Base-by-base conservation (phyloP, 2,329 filamentous ascomycete species). In the Alternaria ethzedia region DNA sequence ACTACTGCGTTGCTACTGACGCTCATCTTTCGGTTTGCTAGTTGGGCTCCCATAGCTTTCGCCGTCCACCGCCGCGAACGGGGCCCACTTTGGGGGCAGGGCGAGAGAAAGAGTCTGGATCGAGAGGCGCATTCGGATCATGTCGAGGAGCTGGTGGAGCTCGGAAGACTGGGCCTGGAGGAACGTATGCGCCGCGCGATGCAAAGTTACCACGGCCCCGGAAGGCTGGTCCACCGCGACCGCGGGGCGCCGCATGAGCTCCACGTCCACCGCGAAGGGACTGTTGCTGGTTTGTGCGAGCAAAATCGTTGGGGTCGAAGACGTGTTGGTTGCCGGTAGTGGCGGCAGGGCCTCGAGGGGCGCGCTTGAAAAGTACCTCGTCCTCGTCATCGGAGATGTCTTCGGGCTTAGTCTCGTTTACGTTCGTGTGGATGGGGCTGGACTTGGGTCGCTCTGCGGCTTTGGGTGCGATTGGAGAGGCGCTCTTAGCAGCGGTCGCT, bases 291-390 rank as follows among this genome's bases (percentile, higher is more conserved):
- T 65, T 74, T 15, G 75, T 69, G 52, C 83, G 80, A n/a, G 75
- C 80, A 66, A 85, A 85, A 20, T 82, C 80, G 64, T 85, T 83
- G 8, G 83, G 83, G 63, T 85, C 83, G 60, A 82, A 80, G 44
- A 84, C 76, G n/a, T 73, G 77, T 64, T 77, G 74, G 26, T 65
- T 71, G 54, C 65, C 73, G 9, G 69, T 71, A 23, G 66, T 66
- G 8, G 72, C 69, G 9, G 78, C 72, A 13, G 78, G 77, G 47
- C 77, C 78, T 26, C 76, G 76, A 8, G 78, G 78, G 23, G 72
- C 74, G 47, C 76, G 76, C 67, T 80, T 79, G 61, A 81, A 73
- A 32, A 81, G 71, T 5, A 81, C 75, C 11, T 77, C 77, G 43
- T 81, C 79, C 49, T 81, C 79, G 13, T 81, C 79, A 26, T 80